These are phyloP conservation scores for Fragilaria radians DNA, from an alignment of 108 stramenopile species.

Conservation along the genomic window DNA sequence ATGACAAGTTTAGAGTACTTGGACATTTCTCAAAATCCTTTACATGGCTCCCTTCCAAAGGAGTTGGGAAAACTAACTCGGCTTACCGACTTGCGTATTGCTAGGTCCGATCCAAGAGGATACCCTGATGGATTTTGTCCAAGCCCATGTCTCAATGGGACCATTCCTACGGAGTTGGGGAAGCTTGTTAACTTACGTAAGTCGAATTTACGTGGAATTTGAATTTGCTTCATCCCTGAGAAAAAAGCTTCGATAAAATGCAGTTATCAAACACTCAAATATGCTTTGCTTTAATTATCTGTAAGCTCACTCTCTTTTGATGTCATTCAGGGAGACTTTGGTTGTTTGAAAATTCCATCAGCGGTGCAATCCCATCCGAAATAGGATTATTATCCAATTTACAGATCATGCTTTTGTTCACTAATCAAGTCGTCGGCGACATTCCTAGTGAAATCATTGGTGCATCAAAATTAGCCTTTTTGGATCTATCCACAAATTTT, in stretches of 20 bases:
- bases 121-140: conserved; percentile 2
- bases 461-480: conserved; percentile 1
- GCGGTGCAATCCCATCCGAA: conserved; percentile 10
- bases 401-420: not conserved
- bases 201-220: not conserved
- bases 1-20: not conserved
- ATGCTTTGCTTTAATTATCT: too few relatives aligned
- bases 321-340: too few relatives aligned
- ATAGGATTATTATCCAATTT: not conserved
- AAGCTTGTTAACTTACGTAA: conserved; percentile 13
- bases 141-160: conserved; percentile 16
- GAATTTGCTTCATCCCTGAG: conserved; percentile 4
- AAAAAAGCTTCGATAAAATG: too few relatives aligned
- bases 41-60: not conserved
- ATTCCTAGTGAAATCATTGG: conserved; percentile 21
- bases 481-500: conserved; percentile 16
- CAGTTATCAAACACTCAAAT: too few relatives aligned
- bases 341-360: conserved; percentile 9
- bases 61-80: not conserved
- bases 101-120: not conserved
- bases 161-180: conserved; percentile 30
- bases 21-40: not conserved
- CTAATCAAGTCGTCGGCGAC: conserved; percentile 8
- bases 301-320: too few relatives aligned
- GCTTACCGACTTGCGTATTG: not conserved